Evolutionary conservation across 2,329 filamentous ascomycete genomes (phyloP).

Genomic region (Leptographium procerum): DNA sequence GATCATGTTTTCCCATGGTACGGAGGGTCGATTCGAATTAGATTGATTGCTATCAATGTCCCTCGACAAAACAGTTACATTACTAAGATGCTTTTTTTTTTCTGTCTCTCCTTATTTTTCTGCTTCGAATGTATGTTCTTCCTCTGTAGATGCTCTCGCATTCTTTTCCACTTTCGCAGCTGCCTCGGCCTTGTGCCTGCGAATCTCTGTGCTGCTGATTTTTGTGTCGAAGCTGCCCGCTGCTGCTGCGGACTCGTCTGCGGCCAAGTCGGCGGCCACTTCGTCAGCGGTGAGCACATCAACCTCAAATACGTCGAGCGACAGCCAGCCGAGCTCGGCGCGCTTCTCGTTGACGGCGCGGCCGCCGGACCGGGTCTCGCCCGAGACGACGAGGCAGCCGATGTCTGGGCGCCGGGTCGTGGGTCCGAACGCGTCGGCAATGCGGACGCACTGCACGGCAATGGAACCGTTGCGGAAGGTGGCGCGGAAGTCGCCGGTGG

Average conservation of each 20-base stretch:
- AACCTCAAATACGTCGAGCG: constrained; percentile 74
- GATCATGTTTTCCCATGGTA: background rate
- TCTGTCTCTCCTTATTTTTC: too few species aligned
- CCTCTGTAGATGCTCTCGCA: too few species aligned
- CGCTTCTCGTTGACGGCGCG: constrained; percentile 78
- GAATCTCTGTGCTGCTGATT: constrained; percentile 84
- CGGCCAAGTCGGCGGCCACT: constrained; percentile 27
- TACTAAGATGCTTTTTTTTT: too few species aligned
- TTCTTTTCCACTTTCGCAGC: background rate
- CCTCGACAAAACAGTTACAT: too few species aligned
- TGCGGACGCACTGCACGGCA: constrained; percentile 66
- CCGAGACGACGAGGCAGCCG: constrained; percentile 73
- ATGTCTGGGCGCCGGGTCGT: constrained; percentile 75
- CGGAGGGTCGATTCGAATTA: too few species aligned
- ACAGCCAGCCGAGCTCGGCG: constrained; percentile 60
- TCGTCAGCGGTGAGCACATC: constrained; percentile 69
- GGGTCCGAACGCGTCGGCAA: constrained; percentile 81
- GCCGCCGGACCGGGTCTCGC: constrained; percentile 76
- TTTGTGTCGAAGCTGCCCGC: constrained; percentile 63
- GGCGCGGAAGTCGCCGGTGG: constrained; percentile 36
- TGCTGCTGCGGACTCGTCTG: constrained; percentile 19
- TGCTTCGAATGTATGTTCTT: too few species aligned
- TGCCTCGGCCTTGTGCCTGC: constrained; percentile 32
- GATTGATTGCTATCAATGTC: too few species aligned
- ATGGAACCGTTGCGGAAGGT: constrained; percentile 49